Percentiles rank a stretch among this genome's conserved stretches.
These are phyloP conservation scores for Fusarium fracticaudum DNA, from an alignment of 2,329 filamentous ascomycete species.

Conservation along the genomic window DNA sequence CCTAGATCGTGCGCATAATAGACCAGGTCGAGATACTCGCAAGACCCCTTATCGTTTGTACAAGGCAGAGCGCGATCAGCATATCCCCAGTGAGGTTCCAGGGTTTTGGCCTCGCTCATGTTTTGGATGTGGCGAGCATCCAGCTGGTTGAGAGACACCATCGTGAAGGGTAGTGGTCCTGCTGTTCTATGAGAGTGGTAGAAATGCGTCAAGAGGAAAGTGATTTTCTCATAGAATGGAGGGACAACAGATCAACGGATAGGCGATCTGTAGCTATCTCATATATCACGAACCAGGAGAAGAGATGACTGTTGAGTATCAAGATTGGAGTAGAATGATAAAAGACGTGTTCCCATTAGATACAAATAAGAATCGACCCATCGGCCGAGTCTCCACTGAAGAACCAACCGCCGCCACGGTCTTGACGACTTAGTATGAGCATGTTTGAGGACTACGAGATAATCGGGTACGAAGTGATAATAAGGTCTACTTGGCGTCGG, in stretches of 20 bases:
- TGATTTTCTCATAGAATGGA: neutral
- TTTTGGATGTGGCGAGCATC: constrained; percentile 55
- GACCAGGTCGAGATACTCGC: constrained; percentile 61
- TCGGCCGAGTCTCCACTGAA: constrained; percentile 22
- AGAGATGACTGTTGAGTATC: constrained; percentile 7
- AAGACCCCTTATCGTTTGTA: constrained; percentile 57
- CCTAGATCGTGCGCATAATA: constrained; percentile 59
- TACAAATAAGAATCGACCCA: constrained; percentile 39
- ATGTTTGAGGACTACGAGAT: constrained; percentile 22
- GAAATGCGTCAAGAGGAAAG: neutral
- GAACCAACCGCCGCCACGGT: constrained; percentile 4
- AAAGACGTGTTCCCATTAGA: constrained; percentile 30
- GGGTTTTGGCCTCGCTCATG: constrained; percentile 46
- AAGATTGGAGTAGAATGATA: neutral
- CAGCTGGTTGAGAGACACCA: constrained; percentile 35
- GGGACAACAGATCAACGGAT: neutral
- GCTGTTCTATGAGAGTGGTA: neutral
- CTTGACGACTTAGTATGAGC: constrained; percentile 15
- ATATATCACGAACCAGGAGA: constrained; percentile 2
- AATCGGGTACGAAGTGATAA: constrained; percentile 8
- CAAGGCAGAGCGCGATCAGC: constrained; percentile 57
- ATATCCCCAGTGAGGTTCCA: constrained; percentile 59
- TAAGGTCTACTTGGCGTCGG: constrained; percentile 25
- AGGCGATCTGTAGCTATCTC: constrained; percentile 1
- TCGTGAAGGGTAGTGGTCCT: constrained; percentile 10